Base-by-base conservation (phyloP, 257 asterid species). In the Gentiana dahurica region DNA sequence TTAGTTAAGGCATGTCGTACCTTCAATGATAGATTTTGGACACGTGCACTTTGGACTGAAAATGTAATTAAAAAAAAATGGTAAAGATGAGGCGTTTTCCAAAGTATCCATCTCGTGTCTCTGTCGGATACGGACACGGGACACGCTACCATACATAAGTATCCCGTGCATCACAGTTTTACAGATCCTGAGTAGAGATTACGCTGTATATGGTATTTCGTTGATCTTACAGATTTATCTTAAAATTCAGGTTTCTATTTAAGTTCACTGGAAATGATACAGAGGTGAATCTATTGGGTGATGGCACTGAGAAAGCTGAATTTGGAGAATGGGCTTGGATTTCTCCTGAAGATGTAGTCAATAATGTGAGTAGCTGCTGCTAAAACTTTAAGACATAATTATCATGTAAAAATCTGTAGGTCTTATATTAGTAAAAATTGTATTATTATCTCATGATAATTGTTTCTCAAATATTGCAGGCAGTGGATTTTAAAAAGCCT, bases 241-340 rank as follows among this genome's bases (percentile, higher is more conserved):
- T 33, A 48, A 49, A 50, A 57, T 52, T 61, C 54, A 87, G 96
- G 98, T 87, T 79, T 75, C 89, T 90, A 49, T 63, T 90, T 38
- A 84, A 82, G 67, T 90, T 90, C 61, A 84, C 74, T 36, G 98
- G 98, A 58, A 81, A 87, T 54, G 94, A 84, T 5, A 85, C 84
- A 55, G 98, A 91, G 69, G 76, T 91, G 78, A 85, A 91, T 76
- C 96, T 91, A 57, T 70, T 81, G 76, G 98, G 98, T 0, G 95
- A 91, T 62, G 98, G 98, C 13, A 83, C 88, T 3, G 96, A 87
- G 78, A 91, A 87, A 74, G 67, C 98, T 1, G 96, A 91, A 79
- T 91, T 91, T 60, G 96, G 95, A 68, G 85, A 83, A 53, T 91
- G 98, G 98, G 75, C 86, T 8, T 91, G 98, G 98, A 71, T 83